These are phyloP conservation scores for Phanerodontia chrysosporium DNA, from an alignment of 768 basidiomycete genomes.

Conservation along the genomic window DNA sequence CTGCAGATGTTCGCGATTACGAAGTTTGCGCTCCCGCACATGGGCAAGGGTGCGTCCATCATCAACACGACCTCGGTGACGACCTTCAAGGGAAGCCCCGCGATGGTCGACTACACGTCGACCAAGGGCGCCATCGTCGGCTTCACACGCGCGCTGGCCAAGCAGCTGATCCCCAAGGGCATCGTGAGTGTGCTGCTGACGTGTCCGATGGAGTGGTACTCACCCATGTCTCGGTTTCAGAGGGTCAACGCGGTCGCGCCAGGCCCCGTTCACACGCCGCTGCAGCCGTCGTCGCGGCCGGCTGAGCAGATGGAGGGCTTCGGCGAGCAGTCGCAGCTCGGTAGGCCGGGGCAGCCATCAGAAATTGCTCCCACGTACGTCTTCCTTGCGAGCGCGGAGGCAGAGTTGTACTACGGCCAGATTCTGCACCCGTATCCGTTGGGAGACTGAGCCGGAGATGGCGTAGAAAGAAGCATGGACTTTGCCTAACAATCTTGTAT, in stretches of 20 bases:
- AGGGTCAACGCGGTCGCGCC: conserved; percentile 28
- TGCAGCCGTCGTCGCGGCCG: conserved; percentile 51
- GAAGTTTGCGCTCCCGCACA: conserved; percentile 52
- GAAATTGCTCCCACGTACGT: conserved; percentile 52
- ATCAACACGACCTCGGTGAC: conserved; percentile 63
- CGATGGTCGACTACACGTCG: conserved; percentile 44
- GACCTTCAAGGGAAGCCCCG: conserved; percentile 36
- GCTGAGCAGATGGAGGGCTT: conserved; percentile 55
- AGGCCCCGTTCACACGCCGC: conserved; percentile 54
- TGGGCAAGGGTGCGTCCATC: conserved; percentile 53
- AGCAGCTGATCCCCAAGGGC: conserved; percentile 49
- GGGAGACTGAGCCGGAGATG: conserved; percentile 9
- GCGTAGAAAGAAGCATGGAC: not conserved
- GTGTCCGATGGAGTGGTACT: not conserved
- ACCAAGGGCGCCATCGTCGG: conserved; percentile 60
- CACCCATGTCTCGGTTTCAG: conserved; percentile 4
- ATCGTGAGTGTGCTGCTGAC: conserved; percentile 50
- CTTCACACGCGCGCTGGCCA: conserved; percentile 52
- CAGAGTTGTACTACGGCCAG: conserved; percentile 20
- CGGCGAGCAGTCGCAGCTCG: conserved; percentile 42
- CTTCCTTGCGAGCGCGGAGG: conserved; percentile 40
- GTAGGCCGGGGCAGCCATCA: conserved; percentile 49
- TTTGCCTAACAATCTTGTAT: not conserved
- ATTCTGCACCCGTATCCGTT: conserved; percentile 20
- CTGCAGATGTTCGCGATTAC: conserved; percentile 55